These are phyloP conservation scores for Epithele typhae DNA, from an alignment of 768 basidiomycete species.

Conservation along the genomic window DNA sequence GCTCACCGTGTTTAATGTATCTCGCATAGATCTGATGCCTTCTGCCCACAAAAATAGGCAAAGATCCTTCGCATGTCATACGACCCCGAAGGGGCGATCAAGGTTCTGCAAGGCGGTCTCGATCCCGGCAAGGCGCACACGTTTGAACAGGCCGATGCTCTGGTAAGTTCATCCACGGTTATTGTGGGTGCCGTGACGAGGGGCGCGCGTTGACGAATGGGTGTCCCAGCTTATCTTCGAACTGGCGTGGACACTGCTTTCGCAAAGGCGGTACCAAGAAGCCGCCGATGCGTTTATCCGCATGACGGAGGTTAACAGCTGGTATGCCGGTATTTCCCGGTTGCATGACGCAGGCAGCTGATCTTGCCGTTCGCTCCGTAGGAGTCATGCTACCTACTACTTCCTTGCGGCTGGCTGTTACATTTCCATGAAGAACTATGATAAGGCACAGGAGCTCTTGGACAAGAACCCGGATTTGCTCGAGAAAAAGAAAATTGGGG, in stretches of 20 bases:
- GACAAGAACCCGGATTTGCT: constrained; percentile 59
- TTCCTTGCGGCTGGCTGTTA: constrained; percentile 78
- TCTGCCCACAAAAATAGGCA: constrained; percentile 38
- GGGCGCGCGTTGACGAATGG: background rate
- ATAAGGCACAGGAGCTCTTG: constrained; percentile 56
- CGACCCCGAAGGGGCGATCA: constrained; percentile 62
- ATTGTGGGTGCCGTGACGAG: background rate
- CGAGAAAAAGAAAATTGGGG: constrained; percentile 55
- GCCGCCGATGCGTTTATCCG: constrained; percentile 62
- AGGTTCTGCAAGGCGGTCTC: constrained; percentile 55
- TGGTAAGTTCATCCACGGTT: constrained; percentile 37
- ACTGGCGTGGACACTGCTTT: constrained; percentile 71
- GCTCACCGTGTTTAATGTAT: background rate
- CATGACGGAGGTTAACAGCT: constrained; percentile 64
- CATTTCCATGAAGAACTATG: constrained; percentile 48
- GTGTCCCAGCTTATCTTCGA: constrained; percentile 62
- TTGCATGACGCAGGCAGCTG: too few relatives aligned
- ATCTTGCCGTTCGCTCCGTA: constrained; percentile 18
- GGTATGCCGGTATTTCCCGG: constrained; percentile 39
- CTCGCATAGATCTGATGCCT: background rate
- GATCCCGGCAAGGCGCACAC: constrained; percentile 45
- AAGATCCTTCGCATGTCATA: constrained; percentile 71
- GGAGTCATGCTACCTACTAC: constrained; percentile 78
- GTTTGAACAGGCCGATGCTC: constrained; percentile 69
- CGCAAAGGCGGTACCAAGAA: constrained; percentile 60